Evolutionary conservation across 2,329 filamentous ascomycete genomes (phyloP).

Genomic region (Trichoderma sp.): DNA sequence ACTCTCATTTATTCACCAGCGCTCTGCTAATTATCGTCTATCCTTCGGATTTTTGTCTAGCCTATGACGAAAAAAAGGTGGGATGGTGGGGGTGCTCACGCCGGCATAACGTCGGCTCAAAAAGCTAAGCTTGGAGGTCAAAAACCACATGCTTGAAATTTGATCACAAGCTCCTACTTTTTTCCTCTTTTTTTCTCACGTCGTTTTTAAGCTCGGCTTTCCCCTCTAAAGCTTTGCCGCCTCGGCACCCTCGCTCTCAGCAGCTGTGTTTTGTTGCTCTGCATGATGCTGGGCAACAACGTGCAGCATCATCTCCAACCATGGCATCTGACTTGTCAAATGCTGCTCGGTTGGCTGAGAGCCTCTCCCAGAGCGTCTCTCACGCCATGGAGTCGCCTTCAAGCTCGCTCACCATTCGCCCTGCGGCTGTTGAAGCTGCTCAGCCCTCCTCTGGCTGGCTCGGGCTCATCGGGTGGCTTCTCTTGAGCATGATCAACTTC

Average conservation of each 20-base stretch:
- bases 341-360: constrained; percentile 42
- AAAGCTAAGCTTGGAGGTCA: constrained; percentile 25
- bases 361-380: constrained; percentile 41
- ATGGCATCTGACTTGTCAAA: constrained; percentile 50
- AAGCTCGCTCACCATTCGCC: constrained; percentile 42
- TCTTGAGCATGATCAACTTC: constrained; percentile 59
- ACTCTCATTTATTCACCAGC: background rate
- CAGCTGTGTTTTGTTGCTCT: constrained; percentile 34
- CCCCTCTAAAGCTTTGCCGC: constrained; percentile 15
- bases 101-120: constrained; percentile 26
- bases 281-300: constrained; percentile 45
- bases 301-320: constrained; percentile 40
- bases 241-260: constrained; percentile 28
- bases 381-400: constrained; percentile 39
- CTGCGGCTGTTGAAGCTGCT: constrained; percentile 40
- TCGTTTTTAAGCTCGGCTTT: constrained; percentile 26
- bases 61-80: constrained; percentile 12
- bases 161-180: constrained; percentile 20
- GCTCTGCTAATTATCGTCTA: background rate
- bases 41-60: background rate
- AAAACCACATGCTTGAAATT: constrained; percentile 28
- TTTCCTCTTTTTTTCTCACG: constrained; percentile 19
- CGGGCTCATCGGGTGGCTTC: constrained; percentile 58
- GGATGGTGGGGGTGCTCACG: constrained; percentile 20
- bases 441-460: constrained; percentile 58